Conservation (phyloP, 345 rosid species). For the Eucalyptus erythrocorys region DNA sequence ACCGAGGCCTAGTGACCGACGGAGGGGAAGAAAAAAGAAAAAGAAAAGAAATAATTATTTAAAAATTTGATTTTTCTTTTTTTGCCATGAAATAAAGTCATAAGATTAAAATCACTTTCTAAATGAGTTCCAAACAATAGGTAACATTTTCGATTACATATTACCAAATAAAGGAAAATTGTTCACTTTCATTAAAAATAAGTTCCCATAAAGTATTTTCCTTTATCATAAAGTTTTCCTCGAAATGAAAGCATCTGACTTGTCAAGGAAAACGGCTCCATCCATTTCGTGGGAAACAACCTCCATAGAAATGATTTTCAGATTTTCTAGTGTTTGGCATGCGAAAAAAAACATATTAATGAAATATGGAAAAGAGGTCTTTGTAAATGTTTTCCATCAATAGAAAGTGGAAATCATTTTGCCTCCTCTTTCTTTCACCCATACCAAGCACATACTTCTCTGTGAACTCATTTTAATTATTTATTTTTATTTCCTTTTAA, state of each 20-base stretch:
- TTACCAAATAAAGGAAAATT: no score
- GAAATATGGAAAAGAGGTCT: not conserved
- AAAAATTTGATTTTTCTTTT: no score
- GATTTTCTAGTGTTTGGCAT: not conserved
- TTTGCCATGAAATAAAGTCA: not conserved
- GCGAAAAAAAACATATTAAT: rapidly evolving
- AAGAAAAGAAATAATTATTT: no score
- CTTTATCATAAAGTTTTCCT: not conserved
- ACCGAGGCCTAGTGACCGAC: rapidly evolving
- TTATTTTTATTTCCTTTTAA: rapidly evolving
- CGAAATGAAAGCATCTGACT: rapidly evolving
- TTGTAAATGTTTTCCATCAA: no score
- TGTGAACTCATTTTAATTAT: no score
- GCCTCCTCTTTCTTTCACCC: not conserved
- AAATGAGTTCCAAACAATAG: no score
- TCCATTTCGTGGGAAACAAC: rapidly evolving
- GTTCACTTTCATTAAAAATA: not conserved
- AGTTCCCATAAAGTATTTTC: rapidly evolving
- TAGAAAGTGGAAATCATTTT: no score
- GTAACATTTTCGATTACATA: no score
- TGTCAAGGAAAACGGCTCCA: no score
- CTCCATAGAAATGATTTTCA: rapidly evolving
- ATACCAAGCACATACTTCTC: not conserved
- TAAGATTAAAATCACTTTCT: not conserved
- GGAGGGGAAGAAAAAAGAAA: rapidly evolving